phyloP scores from a whole-genome alignment of 164 flowering plant species.

The Akebia trifoliata region DNA sequence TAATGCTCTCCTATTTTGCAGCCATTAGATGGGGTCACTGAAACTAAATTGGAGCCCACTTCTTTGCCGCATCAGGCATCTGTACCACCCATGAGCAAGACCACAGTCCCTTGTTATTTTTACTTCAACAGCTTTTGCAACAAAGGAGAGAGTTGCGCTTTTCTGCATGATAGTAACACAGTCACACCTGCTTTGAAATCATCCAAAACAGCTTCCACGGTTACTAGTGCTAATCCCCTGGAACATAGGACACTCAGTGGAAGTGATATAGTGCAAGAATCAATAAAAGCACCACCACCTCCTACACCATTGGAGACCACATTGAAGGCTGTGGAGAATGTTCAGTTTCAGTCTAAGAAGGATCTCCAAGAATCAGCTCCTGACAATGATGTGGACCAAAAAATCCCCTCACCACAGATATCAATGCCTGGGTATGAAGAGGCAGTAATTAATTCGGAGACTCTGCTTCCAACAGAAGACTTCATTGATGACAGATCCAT shows the following conservation, averaged over 20 bases:
- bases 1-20: slow-evolving; percentile 20
- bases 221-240: slow-evolving; percentile 14
- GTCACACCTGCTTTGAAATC: slow-evolving; percentile 19
- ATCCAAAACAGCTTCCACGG: slow-evolving; percentile 19
- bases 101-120: slow-evolving; percentile 57
- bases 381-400: slow-evolving; percentile 15
- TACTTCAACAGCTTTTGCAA: slow-evolving; percentile 56
- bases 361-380: slow-evolving; percentile 12
- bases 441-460: slow-evolving; percentile 19
- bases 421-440: slow-evolving; percentile 29
- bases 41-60: slow-evolving; percentile 29
- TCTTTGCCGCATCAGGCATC: slow-evolving; percentile 20
- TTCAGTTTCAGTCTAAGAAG: slow-evolving; percentile 16
- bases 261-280: slow-evolving; percentile 18
- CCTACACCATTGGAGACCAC: slow-evolving; percentile 15
- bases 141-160: slow-evolving; percentile 64
- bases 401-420: slow-evolving; percentile 22
- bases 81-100: slow-evolving; percentile 33
- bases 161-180: slow-evolving; percentile 43
- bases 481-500: slow-evolving; percentile 15
- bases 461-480: slow-evolving; percentile 23
- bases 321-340: slow-evolving; percentile 8
- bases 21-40: slow-evolving; percentile 55
- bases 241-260: slow-evolving; percentile 26
- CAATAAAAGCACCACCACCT: slow-evolving; percentile 14